phyloP scores from a whole-genome alignment of 805 yeast genomes.

The Wickerhamomyces bovis region DNA sequence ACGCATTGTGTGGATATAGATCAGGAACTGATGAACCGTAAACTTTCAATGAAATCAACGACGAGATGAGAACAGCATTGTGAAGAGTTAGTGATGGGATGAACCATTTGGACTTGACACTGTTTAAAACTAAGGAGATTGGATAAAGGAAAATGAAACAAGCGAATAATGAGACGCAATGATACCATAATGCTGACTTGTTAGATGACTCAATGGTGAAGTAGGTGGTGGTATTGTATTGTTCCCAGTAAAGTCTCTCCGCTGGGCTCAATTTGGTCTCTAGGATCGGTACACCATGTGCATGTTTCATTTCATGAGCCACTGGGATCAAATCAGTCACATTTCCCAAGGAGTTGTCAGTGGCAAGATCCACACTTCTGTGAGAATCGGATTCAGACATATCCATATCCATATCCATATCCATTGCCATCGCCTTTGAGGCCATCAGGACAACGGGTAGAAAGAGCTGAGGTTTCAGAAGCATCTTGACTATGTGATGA shows the following conservation, averaged over 20 bases:
- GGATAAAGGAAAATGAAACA: conserved; percentile 62
- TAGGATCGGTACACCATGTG: conserved; percentile 74
- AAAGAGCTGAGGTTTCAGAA: neutral
- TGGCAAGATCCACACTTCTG: conserved; percentile 1
- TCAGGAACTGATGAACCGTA: conserved; percentile 56
- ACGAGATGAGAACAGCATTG: conserved; percentile 36
- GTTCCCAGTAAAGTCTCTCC: conserved; percentile 72
- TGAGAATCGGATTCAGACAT: conserved; percentile 13
- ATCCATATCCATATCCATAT: conserved; percentile 24
- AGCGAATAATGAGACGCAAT: conserved; percentile 38
- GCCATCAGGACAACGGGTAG: neutral
- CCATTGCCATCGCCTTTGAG: conserved; percentile 19
- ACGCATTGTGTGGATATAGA: conserved; percentile 74
- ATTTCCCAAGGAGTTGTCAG: conserved; percentile 1
- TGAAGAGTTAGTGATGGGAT: conserved; percentile 51
- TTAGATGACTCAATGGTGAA: conserved; percentile 48
- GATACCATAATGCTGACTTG: conserved; percentile 48
- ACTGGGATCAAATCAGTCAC: conserved; percentile 28
- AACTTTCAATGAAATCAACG: conserved; percentile 49
- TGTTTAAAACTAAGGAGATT: conserved; percentile 55
- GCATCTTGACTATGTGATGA: neutral
- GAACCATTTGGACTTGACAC: conserved; percentile 51
- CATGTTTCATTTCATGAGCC: conserved; percentile 41
- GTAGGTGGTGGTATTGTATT: conserved; percentile 71
- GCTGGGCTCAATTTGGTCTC: conserved; percentile 59